These are phyloP conservation scores for Berberis vulgaris DNA, from an alignment of 164 flowering plant species.

Conservation along the genomic window DNA sequence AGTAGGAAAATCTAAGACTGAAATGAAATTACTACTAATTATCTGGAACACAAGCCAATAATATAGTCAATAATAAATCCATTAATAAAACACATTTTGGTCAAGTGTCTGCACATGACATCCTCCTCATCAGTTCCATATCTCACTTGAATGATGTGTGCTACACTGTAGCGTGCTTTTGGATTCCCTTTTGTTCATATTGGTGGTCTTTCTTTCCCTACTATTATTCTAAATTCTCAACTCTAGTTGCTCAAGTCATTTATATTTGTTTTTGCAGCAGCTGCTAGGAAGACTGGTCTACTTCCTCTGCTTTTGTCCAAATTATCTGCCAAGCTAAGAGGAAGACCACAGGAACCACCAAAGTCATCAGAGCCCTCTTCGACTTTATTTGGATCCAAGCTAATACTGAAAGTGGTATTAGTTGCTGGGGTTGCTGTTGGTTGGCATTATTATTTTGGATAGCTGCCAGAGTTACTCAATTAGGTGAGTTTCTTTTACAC, in stretches of 20 bases:
- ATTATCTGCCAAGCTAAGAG: conserved; percentile 48
- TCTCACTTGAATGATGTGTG: too few species aligned
- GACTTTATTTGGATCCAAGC: conserved; percentile 29
- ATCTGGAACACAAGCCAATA: too few species aligned
- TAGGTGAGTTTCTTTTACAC: conserved; percentile 10
- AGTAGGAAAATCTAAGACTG: too few species aligned
- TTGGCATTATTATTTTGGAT: conserved; percentile 61
- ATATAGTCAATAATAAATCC: too few species aligned
- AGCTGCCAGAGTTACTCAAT: conserved; percentile 9
- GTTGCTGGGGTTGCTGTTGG: conserved; percentile 59
- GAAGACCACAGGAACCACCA: conserved; percentile 33
- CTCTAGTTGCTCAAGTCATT: background rate
- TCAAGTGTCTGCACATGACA: too few species aligned
- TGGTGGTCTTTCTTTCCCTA: too few species aligned
- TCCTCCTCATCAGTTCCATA: too few species aligned
- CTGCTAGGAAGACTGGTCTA: conserved; percentile 25
- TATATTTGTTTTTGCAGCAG: conserved; percentile 27
- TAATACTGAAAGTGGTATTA: conserved; percentile 44
- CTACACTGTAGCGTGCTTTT: too few species aligned
- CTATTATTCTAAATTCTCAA: too few species aligned
- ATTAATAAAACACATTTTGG: too few species aligned
- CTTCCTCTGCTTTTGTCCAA: conserved; percentile 41
- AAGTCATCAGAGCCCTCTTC: conserved; percentile 20
- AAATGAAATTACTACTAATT: too few species aligned
- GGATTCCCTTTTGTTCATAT: too few species aligned